phyloP scores from a whole-genome alignment of 2,329 filamentous ascomycete genomes.

The Aspergillus pseudonomiae region DNA sequence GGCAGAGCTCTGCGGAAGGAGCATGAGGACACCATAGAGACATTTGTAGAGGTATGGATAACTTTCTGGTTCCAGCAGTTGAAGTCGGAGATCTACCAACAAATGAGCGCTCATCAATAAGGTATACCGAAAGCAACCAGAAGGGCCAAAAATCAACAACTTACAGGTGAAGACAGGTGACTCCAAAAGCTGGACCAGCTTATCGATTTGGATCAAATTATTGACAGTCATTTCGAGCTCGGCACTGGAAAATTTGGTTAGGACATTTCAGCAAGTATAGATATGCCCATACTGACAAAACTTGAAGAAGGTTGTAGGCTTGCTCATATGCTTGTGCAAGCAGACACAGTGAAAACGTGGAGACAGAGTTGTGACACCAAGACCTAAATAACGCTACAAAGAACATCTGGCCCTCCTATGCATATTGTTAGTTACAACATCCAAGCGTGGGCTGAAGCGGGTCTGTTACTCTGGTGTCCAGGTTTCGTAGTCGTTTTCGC shows the following conservation, averaged over 20 bases:
- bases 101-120: constrained; percentile 15
- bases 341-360: constrained; percentile 92
- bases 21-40: constrained; percentile 94
- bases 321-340: constrained; percentile 98
- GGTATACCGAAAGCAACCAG: not conserved
- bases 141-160: constrained; percentile 32
- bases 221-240: constrained; percentile 99
- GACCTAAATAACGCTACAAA: constrained; percentile 93
- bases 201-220: constrained; percentile 98
- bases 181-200: constrained; percentile 93
- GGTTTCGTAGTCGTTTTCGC: constrained; percentile 83
- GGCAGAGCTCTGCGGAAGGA: constrained; percentile 95
- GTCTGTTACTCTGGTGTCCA: constrained; percentile 73
- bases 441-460: not conserved
- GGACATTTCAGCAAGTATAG: not conserved
- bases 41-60: constrained; percentile 97
- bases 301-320: constrained; percentile 91
- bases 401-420: constrained; percentile 86
- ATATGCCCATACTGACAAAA: constrained; percentile 68
- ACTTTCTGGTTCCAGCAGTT: constrained; percentile 91
- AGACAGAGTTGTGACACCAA: constrained; percentile 98
- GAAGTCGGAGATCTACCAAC: constrained; percentile 80
- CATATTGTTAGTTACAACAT: constrained; percentile 20
- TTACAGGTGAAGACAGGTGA: constrained; percentile 96
- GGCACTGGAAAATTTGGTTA: constrained; percentile 61